Evolutionary conservation across 768 basidiomycete species (phyloP).

Genomic region (Phanerodontia chrysosporium): DNA sequence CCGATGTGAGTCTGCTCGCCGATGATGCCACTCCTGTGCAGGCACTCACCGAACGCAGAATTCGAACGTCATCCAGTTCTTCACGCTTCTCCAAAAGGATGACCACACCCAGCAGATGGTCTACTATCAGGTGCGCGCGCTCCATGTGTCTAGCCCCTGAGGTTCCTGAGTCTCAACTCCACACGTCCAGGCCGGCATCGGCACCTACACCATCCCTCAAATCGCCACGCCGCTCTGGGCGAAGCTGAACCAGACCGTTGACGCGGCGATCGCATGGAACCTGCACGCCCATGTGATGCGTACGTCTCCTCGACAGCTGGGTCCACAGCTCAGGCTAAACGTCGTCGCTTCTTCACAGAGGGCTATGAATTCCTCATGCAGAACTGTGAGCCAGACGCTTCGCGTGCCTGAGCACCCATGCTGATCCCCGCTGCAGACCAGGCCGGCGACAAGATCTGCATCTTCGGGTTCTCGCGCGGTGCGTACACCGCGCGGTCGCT

Average conservation of each 20-base stretch:
- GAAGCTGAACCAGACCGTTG: conserved; percentile 40
- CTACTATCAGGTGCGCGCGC: conserved; percentile 45
- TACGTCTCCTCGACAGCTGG: neutral
- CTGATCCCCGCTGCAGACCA: conserved; percentile 28
- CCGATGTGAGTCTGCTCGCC: conserved; percentile 45
- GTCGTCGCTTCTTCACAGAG: conserved; percentile 23
- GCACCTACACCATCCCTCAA: conserved; percentile 44
- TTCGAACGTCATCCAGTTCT: conserved; percentile 46
- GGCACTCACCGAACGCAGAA: conserved; percentile 12
- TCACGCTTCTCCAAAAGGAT: conserved; percentile 45
- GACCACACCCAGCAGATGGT: conserved; percentile 46
- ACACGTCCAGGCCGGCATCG: conserved; percentile 44
- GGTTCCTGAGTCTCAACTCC: neutral
- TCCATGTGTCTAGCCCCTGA: neutral
- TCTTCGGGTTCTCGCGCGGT: conserved; percentile 66
- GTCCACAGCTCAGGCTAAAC: neutral
- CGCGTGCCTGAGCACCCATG: neutral
- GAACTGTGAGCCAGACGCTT: conserved; percentile 35
- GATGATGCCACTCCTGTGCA: neutral
- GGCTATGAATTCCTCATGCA: conserved; percentile 62
- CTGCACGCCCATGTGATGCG: conserved; percentile 47
- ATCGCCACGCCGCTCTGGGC: conserved; percentile 41
- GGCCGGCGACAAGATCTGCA: conserved; percentile 50
- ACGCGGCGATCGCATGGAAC: conserved; percentile 45
- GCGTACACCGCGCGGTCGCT: conserved; percentile 49